Evolutionary conservation across 371 early-diverging fungal species (phyloP).

Genomic region (Smittium culicis): DNA sequence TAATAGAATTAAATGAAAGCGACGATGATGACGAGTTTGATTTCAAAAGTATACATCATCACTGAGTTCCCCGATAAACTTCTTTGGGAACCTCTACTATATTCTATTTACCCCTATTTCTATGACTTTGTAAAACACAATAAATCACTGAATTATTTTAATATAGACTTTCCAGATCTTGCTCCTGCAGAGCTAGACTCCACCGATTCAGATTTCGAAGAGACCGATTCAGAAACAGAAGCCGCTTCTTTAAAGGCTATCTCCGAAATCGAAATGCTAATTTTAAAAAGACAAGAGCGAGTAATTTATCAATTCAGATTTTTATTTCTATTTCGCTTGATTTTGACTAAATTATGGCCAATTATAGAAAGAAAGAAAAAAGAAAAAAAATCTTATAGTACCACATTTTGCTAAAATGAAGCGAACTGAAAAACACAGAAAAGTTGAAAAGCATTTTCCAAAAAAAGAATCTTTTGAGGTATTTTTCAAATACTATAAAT

Average conservation of each 20-base stretch:
- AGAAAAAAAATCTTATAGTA: neutral
- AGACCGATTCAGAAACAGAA: conserved; percentile 30
- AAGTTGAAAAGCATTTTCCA: too few species aligned
- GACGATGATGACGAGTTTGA: conserved; percentile 3
- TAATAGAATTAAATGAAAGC: neutral
- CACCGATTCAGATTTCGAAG: conserved; percentile 34
- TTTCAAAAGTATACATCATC: neutral
- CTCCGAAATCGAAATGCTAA: conserved; percentile 16
- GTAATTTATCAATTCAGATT: neutral
- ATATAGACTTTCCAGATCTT: too few species aligned
- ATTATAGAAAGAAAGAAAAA: conserved; percentile 1
- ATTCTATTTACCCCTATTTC: too few species aligned
- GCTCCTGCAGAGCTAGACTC: neutral
- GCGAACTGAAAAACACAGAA: too few species aligned
- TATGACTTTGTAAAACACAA: too few species aligned
- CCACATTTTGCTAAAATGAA: neutral
- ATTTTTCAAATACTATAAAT: too few species aligned
- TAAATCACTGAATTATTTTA: too few species aligned
- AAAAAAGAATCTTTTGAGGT: too few species aligned
- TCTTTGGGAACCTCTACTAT: too few species aligned
- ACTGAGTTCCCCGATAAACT: too few species aligned
- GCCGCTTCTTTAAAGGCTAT: conserved; percentile 14
- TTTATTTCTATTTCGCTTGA: neutral
- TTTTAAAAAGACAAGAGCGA: conserved; percentile 14
- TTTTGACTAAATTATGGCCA: neutral